phyloP scores from a whole-genome alignment of 2,329 filamentous ascomycete genomes.

The Trichoderma koningiopsis region DNA sequence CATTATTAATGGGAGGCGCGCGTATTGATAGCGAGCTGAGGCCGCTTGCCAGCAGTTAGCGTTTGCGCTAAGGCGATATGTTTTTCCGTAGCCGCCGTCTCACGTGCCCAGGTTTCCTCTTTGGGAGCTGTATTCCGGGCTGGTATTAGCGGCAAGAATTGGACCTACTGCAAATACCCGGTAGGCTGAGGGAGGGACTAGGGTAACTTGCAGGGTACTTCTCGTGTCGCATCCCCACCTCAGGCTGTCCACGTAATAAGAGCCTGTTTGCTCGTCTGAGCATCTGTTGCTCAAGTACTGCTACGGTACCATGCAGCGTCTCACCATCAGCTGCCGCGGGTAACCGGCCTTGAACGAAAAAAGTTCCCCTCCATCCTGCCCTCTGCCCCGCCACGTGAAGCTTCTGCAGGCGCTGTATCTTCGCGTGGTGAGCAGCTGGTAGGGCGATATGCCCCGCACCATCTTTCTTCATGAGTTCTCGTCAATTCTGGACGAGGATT shows the following conservation, averaged over 20 bases:
- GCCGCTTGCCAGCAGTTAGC: slow-evolving; percentile 2
- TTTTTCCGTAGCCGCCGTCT: neutral
- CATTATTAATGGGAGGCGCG: slow-evolving; percentile 25
- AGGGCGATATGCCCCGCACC: slow-evolving; percentile 51
- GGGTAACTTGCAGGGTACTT: slow-evolving; percentile 6
- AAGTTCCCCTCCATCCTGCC: slow-evolving; percentile 20
- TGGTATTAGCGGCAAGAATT: neutral
- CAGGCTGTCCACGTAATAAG: neutral
- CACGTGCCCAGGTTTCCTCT: slow-evolving; percentile 1
- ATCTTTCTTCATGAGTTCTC: slow-evolving; percentile 39
- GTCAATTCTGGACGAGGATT: slow-evolving; percentile 28
- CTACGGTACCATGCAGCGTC: neutral
- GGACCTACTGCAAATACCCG: neutral
- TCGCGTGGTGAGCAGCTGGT: slow-evolving; percentile 31
- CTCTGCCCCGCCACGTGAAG: slow-evolving; percentile 25
- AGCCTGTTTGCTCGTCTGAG: no score
- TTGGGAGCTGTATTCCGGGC: neutral
- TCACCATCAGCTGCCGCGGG: slow-evolving; percentile 32
- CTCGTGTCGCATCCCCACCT: neutral
- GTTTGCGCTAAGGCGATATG: neutral
- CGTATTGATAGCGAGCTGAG: slow-evolving; percentile 13
- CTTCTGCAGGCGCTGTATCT: slow-evolving; percentile 22
- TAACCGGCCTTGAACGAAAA: slow-evolving; percentile 32
- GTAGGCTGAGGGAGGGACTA: neutral
- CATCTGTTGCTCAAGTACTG: neutral